Conservation (phyloP, 2,329 filamentous ascomycete species). For the Ophiostoma triangulosporum region DNA sequence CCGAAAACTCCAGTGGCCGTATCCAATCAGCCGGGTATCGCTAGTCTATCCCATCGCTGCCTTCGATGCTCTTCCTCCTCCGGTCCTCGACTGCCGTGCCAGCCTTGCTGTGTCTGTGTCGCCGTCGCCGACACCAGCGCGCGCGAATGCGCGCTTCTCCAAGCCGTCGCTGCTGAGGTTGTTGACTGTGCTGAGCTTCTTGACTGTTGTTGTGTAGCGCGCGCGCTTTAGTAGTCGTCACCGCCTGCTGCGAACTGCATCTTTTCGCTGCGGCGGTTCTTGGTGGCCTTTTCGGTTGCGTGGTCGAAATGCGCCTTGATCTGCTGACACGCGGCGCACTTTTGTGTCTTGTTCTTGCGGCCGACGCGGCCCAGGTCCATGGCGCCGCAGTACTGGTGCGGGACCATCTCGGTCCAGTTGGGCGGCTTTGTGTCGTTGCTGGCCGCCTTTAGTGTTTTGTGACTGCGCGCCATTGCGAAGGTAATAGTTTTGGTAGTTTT, state of each 20-base stretch:
- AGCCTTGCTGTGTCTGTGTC: too few species aligned
- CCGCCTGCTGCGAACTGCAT: constrained; percentile 3
- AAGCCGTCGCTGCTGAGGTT: too few species aligned
- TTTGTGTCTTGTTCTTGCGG: constrained; percentile 12
- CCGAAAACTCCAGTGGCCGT: too few species aligned
- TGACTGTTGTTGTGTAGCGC: too few species aligned
- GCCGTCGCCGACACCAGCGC: too few species aligned
- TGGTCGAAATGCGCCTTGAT: constrained; percentile 9
- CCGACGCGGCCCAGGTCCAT: constrained; percentile 10
- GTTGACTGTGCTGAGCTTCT: too few species aligned
- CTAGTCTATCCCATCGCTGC: too few species aligned
- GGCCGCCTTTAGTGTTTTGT: constrained; percentile 3
- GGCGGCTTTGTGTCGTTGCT: constrained; percentile 5
- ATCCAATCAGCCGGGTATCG: too few species aligned
- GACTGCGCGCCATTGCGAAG: constrained; percentile 9
- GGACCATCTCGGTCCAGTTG: constrained; percentile 11
- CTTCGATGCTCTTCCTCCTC: too few species aligned
- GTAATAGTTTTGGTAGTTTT: too few species aligned
- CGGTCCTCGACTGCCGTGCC: too few species aligned
- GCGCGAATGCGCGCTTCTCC: too few species aligned
- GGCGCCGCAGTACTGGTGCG: constrained; percentile 11
- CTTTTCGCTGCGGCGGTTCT: constrained; percentile 9
- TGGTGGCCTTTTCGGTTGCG: constrained; percentile 1
- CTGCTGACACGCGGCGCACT: constrained; percentile 6
- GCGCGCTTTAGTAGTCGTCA: background rate